Percentiles rank a stretch among this genome's conserved stretches.
Conservation (phyloP, 257 asterid species). For the Ehretia macrophylla region DNA sequence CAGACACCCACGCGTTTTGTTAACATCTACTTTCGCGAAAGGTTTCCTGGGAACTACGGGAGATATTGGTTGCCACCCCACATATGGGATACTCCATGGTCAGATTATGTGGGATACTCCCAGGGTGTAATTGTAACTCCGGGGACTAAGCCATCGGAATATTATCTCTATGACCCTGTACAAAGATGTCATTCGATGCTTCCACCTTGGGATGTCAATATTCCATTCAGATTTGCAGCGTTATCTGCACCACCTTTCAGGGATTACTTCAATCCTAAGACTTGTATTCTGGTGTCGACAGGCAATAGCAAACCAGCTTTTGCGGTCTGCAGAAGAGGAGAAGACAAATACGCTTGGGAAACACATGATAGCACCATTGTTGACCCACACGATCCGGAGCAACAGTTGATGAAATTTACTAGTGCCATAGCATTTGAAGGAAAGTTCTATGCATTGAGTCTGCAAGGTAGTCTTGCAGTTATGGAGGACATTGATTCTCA, state of each 20-base stretch:
- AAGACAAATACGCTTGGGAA: constrained; percentile 4
- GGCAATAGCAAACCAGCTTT: constrained; percentile 20
- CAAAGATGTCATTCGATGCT: not conserved
- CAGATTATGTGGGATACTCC: constrained; percentile 11
- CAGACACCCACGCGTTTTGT: not conserved
- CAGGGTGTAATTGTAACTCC: not conserved
- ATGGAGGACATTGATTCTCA: constrained; percentile 19
- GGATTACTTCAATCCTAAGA: not conserved
- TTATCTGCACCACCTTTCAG: constrained; percentile 7
- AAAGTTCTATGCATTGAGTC: constrained; percentile 29
- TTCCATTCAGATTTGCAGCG: constrained; percentile 21
- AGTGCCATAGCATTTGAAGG: constrained; percentile 22
- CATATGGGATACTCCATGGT: not conserved
- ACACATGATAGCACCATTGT: constrained; percentile 14
- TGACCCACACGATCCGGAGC: constrained; percentile 24
- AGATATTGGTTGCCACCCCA: not conserved
- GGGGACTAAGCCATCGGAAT: too few relatives aligned
- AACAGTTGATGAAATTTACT: constrained; percentile 22
- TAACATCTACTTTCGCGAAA: not conserved
- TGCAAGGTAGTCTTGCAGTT: constrained; percentile 33
- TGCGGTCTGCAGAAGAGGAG: not conserved
- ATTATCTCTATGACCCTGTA: not conserved
- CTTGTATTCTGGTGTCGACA: constrained; percentile 2
- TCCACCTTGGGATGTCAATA: constrained; percentile 12
- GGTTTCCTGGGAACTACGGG: not conserved